A percentile compares a stretch with the other conserved stretches of the same genome.
Conservation (phyloP, 2,329 filamentous ascomycete species). For the Aspergillus alliaceus region DNA sequence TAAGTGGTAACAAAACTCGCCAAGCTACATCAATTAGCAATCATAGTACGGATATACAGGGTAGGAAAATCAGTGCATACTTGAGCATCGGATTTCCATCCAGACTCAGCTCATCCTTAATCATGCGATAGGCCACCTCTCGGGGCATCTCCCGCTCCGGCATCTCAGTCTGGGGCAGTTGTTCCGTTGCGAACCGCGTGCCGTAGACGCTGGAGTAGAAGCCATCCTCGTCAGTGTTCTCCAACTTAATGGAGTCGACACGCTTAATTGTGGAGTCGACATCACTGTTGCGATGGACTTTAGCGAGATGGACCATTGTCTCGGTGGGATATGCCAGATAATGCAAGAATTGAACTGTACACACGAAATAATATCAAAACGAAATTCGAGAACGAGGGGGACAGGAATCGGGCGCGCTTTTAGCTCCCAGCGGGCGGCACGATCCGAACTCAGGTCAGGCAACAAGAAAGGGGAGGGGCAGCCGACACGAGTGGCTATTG, state of each 20-base stretch:
- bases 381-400: background rate
- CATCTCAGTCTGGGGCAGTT: conserved; percentile 82
- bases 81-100: conserved; percentile 86
- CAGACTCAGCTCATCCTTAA: conserved; percentile 88
- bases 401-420: conserved; percentile 1
- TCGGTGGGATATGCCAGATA: background rate
- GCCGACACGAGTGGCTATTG: background rate
- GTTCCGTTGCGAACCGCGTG: conserved; percentile 75
- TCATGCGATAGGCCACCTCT: conserved; percentile 93
- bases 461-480: background rate
- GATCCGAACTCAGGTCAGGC: background rate
- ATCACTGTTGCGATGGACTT: conserved; percentile 38
- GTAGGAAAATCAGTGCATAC: conserved; percentile 25
- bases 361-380: background rate
- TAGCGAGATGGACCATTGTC: conserved; percentile 44
- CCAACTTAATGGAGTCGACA: conserved; percentile 50
- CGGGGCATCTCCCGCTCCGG: conserved; percentile 87
- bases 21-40: conserved; percentile 55
- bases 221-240: conserved; percentile 45
- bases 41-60: background rate
- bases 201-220: conserved; percentile 83
- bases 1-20: conserved; percentile 95
- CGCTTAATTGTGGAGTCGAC: conserved; percentile 38
- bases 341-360: background rate
- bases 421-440: background rate